Evolutionary conservation across 83 land plant species (phyloP).

Genomic region (Larix sibirica): DNA sequence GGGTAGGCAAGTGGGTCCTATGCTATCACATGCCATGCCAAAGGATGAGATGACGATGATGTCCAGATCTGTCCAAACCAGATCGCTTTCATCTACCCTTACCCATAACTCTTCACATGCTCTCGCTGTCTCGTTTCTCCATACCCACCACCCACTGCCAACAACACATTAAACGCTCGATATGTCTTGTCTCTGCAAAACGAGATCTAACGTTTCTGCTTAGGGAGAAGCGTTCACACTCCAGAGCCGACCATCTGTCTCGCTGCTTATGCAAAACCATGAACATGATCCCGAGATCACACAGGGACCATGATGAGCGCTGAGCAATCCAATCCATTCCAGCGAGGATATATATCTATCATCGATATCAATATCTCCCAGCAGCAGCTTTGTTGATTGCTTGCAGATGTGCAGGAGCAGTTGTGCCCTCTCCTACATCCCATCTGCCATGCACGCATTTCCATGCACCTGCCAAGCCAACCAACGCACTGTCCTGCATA

Average conservation of each 20-base stretch:
- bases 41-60: too few species aligned
- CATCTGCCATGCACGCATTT: not conserved
- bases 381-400: conserved; percentile 4
- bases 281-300: too few species aligned
- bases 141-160: not conserved
- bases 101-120: conserved; percentile 2
- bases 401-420: not conserved
- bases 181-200: not conserved
- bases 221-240: too few species aligned
- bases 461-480: not conserved
- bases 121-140: not conserved
- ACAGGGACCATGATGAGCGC: too few species aligned
- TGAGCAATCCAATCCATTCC: not conserved
- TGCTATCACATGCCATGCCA: conserved; percentile 4
- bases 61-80: too few species aligned
- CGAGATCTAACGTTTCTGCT: too few species aligned
- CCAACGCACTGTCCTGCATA: not conserved
- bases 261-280: too few species aligned
- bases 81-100: not conserved
- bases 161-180: not conserved
- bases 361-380: not conserved
- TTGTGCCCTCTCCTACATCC: not conserved
- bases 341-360: not conserved
- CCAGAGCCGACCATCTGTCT: not conserved
- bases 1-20: too few species aligned